Evolutionary conservation across 2,329 filamentous ascomycete species (phyloP).

Genomic region (Conoideocrella luteorostrata): DNA sequence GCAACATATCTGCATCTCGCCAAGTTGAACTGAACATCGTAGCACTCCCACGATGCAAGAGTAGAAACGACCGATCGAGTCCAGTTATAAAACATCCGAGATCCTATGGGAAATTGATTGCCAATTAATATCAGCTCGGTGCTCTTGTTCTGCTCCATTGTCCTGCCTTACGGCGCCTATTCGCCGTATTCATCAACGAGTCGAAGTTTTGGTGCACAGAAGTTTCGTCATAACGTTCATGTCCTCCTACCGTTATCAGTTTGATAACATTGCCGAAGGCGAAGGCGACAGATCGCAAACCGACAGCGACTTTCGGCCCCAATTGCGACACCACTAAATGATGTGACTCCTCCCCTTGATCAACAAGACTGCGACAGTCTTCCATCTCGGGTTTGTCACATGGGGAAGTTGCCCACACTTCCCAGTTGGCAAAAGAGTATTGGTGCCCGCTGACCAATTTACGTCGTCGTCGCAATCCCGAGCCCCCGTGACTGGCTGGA

Average conservation of each 20-base stretch:
- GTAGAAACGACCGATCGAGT: too few species aligned
- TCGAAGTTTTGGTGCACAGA: constrained; percentile 23
- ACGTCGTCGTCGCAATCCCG: constrained; percentile 5
- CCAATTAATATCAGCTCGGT: constrained; percentile 1
- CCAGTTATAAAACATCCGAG: too few species aligned
- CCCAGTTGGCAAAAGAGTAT: constrained; percentile 32
- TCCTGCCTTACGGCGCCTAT: constrained; percentile 31
- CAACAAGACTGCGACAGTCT: constrained; percentile 39
- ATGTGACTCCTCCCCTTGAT: constrained; percentile 34
- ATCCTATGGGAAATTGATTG: too few species aligned
- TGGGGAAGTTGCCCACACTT: constrained; percentile 47
- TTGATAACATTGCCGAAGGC: constrained; percentile 69
- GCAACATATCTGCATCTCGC: too few species aligned
- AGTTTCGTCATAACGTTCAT: constrained; percentile 53
- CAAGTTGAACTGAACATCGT: too few species aligned
- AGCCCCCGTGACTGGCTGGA: background rate
- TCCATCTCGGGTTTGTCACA: constrained; percentile 36
- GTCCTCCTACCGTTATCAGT: constrained; percentile 56
- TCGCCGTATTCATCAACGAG: constrained; percentile 27
- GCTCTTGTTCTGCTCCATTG: constrained; percentile 16
- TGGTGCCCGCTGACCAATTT: background rate
- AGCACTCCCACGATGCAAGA: too few species aligned
- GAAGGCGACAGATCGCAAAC: constrained; percentile 59
- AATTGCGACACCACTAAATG: constrained; percentile 59
- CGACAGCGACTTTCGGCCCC: constrained; percentile 59